These are phyloP conservation scores for Alternaria tenuissima DNA, from an alignment of 2,329 filamentous ascomycete genomes.

Conservation along the genomic window DNA sequence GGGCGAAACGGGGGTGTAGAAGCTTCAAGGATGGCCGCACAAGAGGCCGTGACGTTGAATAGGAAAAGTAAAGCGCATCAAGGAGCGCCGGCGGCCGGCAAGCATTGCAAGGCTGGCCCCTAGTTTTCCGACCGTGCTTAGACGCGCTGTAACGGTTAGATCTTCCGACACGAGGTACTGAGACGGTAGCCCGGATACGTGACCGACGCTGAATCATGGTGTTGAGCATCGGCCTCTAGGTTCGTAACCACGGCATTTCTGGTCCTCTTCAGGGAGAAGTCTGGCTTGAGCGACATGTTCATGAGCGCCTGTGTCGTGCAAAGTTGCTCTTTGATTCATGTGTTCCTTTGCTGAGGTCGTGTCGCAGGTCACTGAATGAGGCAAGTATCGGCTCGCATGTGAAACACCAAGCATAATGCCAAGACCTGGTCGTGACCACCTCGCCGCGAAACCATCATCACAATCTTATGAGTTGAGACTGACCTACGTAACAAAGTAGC, in stretches of 20 bases:
- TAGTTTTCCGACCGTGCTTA: constrained; percentile 10
- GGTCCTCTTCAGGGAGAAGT: neutral
- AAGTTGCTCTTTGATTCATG: neutral
- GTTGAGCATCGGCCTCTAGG: neutral
- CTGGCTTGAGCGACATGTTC: neutral
- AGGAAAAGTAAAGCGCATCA: constrained; percentile 11
- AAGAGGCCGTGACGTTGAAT: constrained; percentile 1
- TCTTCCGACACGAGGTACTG: constrained; percentile 7
- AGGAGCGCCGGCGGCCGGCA: constrained; percentile 6
- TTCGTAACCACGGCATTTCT: neutral
- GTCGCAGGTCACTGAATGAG: constrained; percentile 13
- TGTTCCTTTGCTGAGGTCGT: constrained; percentile 1
- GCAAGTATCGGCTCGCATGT: constrained; percentile 6
- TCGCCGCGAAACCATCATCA: neutral
- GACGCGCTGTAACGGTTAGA: constrained; percentile 10
- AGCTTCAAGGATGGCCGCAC: constrained; percentile 7
- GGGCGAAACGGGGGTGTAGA: neutral
- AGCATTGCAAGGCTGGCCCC: constrained; percentile 9
- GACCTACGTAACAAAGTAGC: neutral
- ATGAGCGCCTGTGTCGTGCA: neutral
- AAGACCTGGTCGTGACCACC: constrained; percentile 5
- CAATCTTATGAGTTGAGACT: neutral
- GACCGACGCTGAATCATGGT: neutral
- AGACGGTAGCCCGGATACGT: constrained; percentile 9
- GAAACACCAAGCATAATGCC: constrained; percentile 20